These are phyloP conservation scores for Hansenula sp. DNA, from an alignment of 1,139 yeast species.

Conservation along the genomic window DNA sequence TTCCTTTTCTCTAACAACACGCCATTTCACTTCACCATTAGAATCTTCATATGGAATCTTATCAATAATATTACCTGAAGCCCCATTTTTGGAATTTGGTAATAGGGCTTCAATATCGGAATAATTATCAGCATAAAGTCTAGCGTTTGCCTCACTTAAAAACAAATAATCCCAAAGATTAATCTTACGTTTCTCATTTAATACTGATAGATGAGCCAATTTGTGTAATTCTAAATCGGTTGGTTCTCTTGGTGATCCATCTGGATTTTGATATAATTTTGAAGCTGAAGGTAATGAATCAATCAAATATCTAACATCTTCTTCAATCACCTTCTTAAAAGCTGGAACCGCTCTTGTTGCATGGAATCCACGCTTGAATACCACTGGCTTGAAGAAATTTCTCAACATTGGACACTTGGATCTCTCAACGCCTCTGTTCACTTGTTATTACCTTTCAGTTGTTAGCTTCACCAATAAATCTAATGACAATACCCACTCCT, in stretches of 20 bases:
- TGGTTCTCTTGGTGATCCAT: slow-evolving; percentile 74
- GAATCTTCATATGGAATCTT: slow-evolving; percentile 83
- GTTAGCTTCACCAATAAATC: no score
- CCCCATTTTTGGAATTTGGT: slow-evolving; percentile 54
- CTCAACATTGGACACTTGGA: neutral
- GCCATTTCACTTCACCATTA: slow-evolving; percentile 80
- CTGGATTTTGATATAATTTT: slow-evolving; percentile 67
- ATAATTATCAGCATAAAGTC: slow-evolving; percentile 59
- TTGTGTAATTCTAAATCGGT: slow-evolving; percentile 69
- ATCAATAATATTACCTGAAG: slow-evolving; percentile 65
- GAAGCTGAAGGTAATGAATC: slow-evolving; percentile 49
- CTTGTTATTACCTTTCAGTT: no score
- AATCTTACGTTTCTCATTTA: slow-evolving; percentile 58
- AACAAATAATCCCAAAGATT: slow-evolving; percentile 56
- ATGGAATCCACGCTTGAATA: slow-evolving; percentile 12
- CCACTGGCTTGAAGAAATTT: neutral
- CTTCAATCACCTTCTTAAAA: slow-evolving; percentile 23
- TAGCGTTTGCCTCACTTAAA: slow-evolving; percentile 55
- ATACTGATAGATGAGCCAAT: slow-evolving; percentile 66
- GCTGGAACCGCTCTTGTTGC: slow-evolving; percentile 7
- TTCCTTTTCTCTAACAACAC: slow-evolving; percentile 68
- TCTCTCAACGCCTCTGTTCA: no score
- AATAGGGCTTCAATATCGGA: slow-evolving; percentile 58
- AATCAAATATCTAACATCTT: slow-evolving; percentile 23
- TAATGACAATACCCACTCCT: no score